A percentile compares a stretch with the other conserved stretches of the same genome.
These are phyloP conservation scores for Musa troglodytarum DNA, from an alignment of 176 grass and related monocot genomes.

Conservation along the genomic window DNA sequence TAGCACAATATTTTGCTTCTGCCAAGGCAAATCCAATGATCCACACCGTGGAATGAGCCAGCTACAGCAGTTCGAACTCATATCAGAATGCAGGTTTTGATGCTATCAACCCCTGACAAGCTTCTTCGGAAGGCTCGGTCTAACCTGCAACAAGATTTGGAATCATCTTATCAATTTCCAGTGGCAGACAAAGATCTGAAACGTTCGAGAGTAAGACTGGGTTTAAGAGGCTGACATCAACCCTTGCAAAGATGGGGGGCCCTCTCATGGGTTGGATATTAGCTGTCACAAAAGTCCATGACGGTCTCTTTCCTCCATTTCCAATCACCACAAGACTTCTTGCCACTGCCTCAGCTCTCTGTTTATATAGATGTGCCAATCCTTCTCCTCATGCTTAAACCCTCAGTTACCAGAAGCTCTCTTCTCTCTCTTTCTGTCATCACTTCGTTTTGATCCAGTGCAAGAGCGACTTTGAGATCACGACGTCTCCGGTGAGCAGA, in stretches of 20 bases:
- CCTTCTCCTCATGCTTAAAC: not conserved
- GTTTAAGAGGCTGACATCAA: not conserved
- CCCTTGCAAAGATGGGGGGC: not conserved
- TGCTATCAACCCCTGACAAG: not conserved
- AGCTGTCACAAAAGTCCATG: conserved; percentile 10
- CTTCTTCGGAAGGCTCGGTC: not conserved
- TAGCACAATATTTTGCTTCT: too few relatives aligned
- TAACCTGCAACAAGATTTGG: not conserved
- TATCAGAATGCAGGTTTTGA: not conserved
- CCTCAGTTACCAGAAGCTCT: not conserved
- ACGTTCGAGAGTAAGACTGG: not conserved
- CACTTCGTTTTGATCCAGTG: not conserved
- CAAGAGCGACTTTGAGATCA: too few relatives aligned
- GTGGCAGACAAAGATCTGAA: not conserved
- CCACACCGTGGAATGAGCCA: too few relatives aligned
- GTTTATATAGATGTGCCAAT: not conserved
- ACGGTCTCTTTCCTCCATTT: not conserved
- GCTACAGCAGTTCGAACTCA: too few relatives aligned
- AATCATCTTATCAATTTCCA: not conserved
- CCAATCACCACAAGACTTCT: not conserved
- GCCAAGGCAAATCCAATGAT: too few relatives aligned
- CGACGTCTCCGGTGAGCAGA: too few relatives aligned
- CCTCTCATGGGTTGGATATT: conserved; percentile 7
- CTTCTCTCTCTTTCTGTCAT: not conserved
- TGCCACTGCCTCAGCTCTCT: not conserved